A percentile compares a stretch with the other conserved stretches of the same genome.
Evolutionary conservation across 305 asterid species (phyloP).

Genomic region (Fraxinus latifolia): DNA sequence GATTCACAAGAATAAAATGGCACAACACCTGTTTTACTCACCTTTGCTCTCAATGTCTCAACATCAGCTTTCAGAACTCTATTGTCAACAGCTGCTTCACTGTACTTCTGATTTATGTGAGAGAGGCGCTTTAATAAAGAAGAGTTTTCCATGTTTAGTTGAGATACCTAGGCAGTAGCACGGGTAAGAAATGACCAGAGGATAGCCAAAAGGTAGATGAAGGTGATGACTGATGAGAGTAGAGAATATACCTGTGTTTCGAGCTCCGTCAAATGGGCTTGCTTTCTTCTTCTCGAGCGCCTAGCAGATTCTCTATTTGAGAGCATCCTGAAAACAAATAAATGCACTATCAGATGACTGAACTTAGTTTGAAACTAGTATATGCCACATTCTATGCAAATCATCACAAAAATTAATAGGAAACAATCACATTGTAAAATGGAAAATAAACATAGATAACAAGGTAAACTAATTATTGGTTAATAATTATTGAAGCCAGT

Average conservation of each 20-base stretch:
- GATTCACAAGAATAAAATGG: neutral
- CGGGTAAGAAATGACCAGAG: slow-evolving; percentile 16
- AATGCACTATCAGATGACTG: neutral
- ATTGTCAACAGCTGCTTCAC: slow-evolving; percentile 92
- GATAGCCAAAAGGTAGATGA: slow-evolving; percentile 15
- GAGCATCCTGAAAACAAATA: slow-evolving; percentile 67
- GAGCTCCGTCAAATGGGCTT: slow-evolving; percentile 92
- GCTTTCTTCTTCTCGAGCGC: slow-evolving; percentile 97
- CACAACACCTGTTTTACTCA: slow-evolving; percentile 16
- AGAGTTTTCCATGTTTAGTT: slow-evolving; percentile 76
- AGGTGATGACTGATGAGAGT: neutral
- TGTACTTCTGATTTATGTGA: slow-evolving; percentile 81
- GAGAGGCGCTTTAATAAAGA: slow-evolving; percentile 84
- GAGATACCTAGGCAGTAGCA: slow-evolving; percentile 60
- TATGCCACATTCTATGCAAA: neutral
- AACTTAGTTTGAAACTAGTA: neutral
- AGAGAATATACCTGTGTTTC: slow-evolving; percentile 70
- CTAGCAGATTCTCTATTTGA: slow-evolving; percentile 99
- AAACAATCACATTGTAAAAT: neutral
- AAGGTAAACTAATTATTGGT: neutral
- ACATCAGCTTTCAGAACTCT: slow-evolving; percentile 93
- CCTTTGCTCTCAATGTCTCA: slow-evolving; percentile 95
- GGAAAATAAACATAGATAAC: neutral
- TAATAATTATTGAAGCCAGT: neutral
- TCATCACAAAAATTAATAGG: neutral